These are phyloP conservation scores for Deuterostichococcus epilithicus DNA, from an alignment of 139 green algal genomes.

Conservation along the genomic window DNA sequence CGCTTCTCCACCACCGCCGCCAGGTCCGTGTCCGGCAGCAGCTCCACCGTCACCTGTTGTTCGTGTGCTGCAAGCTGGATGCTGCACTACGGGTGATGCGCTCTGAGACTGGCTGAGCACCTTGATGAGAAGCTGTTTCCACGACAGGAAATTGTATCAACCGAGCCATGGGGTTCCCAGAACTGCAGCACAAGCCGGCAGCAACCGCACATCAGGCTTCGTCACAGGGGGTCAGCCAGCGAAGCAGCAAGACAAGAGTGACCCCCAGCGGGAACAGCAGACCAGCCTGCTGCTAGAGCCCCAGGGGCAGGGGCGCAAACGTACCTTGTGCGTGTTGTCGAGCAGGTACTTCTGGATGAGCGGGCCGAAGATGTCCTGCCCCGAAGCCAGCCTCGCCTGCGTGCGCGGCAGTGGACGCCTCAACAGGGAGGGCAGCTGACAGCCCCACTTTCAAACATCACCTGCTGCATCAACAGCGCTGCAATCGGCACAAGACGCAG, in stretches of 20 bases:
- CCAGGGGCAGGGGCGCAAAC: not conserved
- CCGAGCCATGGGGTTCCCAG: too few relatives aligned
- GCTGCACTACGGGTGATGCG: too few relatives aligned
- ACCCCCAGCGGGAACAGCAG: too few relatives aligned
- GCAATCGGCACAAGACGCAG: not conserved
- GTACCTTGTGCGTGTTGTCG: conserved; percentile 76
- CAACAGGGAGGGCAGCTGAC: not conserved
- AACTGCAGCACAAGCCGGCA: too few relatives aligned
- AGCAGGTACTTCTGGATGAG: conserved; percentile 89
- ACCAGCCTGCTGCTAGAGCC: not conserved
- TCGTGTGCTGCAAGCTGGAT: too few relatives aligned
- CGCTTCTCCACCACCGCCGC: conserved; percentile 57
- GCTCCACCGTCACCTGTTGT: conserved; percentile 66
- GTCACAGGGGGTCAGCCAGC: too few relatives aligned
- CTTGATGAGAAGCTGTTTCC: too few relatives aligned
- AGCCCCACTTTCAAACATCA: not conserved
- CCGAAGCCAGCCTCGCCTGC: conserved; percentile 58
- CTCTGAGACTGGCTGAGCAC: too few relatives aligned
- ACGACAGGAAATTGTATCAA: too few relatives aligned
- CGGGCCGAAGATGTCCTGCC: conserved; percentile 88
- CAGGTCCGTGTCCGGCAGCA: conserved; percentile 71
- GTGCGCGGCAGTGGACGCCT: too few relatives aligned
- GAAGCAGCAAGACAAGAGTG: too few relatives aligned
- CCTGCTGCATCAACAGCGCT: not conserved
- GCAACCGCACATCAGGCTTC: too few relatives aligned